Evolutionary conservation across 2,329 filamentous ascomycete genomes (phyloP), one percentile per base, ranked within the genome.

Genomic region (Fusarium succisae): DNA sequence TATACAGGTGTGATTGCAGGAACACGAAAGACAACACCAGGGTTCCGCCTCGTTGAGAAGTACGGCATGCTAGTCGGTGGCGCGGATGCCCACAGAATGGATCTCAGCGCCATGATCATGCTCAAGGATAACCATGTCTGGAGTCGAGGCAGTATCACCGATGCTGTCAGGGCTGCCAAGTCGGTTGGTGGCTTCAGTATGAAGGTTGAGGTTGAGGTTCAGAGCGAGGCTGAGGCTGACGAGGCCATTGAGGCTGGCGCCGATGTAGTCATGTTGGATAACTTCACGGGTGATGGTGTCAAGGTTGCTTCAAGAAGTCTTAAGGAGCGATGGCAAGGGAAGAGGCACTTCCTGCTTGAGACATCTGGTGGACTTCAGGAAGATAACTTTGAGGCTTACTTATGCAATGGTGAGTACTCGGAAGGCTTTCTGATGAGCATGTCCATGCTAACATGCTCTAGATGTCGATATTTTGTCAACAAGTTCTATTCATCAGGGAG

Each of bases 71-170:
- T 98, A 28, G 92, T 97, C 22, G 96, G 96, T 64, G 96, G 96
- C 17, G 95, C 94, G 22, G 96, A 99, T 83, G 90, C 92, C 6
- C 96, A 99, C 83, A 88, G 96, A 38, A 94, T 98, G 84, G 96
- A 99, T 82, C 87, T 99, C 64, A 93, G 91, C 81, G 90, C 92
- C 74, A 98, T 99, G 96, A 95, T 95, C 64, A 99, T 99, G 96
- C 88, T 99, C 74, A 99, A 99, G 86, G 96, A 99, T 84, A 99
- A 99, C 84, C 96, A 99, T 84, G 92, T 99, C 65, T 98, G 96
- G 93, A 94, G 94, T 72, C 92, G 93, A 61, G 92, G 92, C 32
- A 94, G 93, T 80, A 98, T 99, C 82, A 91, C 93, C 3, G 91
- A 93, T 28, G 96, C 96, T 11, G 95, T 99, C 30, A 86, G 86